These are phyloP conservation scores for Eleusine coracana DNA, from an alignment of 176 grass and related monocot genomes.

Conservation along the genomic window DNA sequence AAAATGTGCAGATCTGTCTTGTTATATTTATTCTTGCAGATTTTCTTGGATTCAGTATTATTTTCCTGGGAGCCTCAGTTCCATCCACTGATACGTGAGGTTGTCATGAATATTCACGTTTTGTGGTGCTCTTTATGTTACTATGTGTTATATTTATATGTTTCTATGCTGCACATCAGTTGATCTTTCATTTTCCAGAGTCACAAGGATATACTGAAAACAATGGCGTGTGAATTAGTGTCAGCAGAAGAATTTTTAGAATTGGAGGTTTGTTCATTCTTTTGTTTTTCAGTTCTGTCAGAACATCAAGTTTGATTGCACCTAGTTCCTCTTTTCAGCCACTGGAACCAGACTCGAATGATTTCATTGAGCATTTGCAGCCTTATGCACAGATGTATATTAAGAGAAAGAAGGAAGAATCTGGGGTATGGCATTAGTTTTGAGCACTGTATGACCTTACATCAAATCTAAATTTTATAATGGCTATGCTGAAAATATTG, in stretches of 20 bases:
- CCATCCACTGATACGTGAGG: constrained; percentile 34
- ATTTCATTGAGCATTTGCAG: neutral
- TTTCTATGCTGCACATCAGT: neutral
- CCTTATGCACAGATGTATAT: constrained; percentile 20
- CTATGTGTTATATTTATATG: neutral
- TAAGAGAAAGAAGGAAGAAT: constrained; percentile 6
- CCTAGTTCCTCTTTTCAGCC: constrained; percentile 1
- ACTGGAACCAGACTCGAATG: neutral
- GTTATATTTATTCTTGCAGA: neutral
- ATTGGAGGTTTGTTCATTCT: constrained; percentile 8
- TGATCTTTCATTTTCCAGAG: neutral
- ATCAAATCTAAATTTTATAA: neutral
- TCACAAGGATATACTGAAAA: neutral
- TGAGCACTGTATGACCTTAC: neutral
- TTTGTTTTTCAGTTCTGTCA: neutral
- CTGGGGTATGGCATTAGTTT: neutral
- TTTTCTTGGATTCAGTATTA: constrained; percentile 7
- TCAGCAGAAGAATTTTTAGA: neutral
- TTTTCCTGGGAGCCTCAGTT: constrained; percentile 27
- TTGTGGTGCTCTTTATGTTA: neutral
- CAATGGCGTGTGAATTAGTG: neutral
- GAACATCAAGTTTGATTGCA: neutral
- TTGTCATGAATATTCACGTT: constrained; percentile 2
- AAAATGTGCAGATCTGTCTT: neutral
- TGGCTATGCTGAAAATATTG: neutral